Conservation (phyloP, 768 basidiomycete genomes). For the Boletus pseudopeckii region DNA sequence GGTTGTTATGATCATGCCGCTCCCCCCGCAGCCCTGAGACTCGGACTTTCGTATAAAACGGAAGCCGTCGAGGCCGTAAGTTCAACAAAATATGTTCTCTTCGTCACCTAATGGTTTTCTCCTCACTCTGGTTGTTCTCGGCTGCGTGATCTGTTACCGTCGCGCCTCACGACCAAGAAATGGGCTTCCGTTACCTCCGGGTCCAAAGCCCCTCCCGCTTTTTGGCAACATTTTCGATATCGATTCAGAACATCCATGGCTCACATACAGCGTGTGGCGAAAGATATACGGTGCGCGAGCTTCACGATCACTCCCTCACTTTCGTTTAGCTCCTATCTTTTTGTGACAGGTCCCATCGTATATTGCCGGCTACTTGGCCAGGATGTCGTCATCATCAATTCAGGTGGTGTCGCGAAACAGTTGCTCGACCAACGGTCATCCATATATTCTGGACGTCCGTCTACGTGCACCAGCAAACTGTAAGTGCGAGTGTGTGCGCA, state of each 20-base stretch:
- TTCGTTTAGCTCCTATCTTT: background rate
- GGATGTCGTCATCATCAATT: conserved; percentile 26
- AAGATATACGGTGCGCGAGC: conserved; percentile 26
- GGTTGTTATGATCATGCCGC: conserved; percentile 4
- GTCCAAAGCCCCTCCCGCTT: conserved; percentile 21
- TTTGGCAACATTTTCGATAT: conserved; percentile 27
- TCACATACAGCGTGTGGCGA: conserved; percentile 28
- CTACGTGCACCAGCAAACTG: conserved; percentile 21
- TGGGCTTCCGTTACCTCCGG: conserved; percentile 19
- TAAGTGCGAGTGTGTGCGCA: background rate
- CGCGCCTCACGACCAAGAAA: conserved; percentile 6
- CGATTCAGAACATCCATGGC: conserved; percentile 21
- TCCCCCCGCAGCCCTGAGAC: conserved; percentile 1
- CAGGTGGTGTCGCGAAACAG: conserved; percentile 23
- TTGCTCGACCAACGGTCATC: conserved; percentile 31
- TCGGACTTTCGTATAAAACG: conserved; percentile 15
- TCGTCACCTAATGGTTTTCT: conserved; percentile 4
- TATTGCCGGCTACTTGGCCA: conserved; percentile 28
- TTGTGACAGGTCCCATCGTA: conserved; percentile 28
- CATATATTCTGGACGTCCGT: conserved; percentile 28
- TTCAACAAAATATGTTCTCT: conserved; percentile 11
- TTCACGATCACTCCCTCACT: background rate
- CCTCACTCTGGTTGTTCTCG: conserved; percentile 7
- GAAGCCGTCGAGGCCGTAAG: background rate
- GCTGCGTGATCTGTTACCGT: conserved; percentile 9